Evolutionary conservation across 345 rosid species (phyloP), one percentile per base, ranked within the genome.

Genomic region (Erysimum cheiranthoides): DNA sequence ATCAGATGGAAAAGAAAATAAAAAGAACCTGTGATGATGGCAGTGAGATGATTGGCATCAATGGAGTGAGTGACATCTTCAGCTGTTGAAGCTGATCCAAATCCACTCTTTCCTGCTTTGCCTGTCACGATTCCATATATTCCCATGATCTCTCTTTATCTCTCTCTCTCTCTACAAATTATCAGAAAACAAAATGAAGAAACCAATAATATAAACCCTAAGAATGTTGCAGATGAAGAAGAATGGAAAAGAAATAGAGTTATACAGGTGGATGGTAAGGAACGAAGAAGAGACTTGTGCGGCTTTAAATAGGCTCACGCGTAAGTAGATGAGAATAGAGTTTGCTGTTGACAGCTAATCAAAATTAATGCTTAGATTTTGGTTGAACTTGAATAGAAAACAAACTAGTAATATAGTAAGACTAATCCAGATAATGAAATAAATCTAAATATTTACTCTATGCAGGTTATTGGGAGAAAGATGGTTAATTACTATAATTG

Each of bases 1-100:
- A 51, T 14, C 10, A 43, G 12, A 63, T 18, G 36, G 5, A n/a
- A 12, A 32, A 11, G 4, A 11, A 32, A 25, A 13, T 13, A 45
- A 10, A 16, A 12, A n/a, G 5, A 45, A 89, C 99, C 99, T 4
- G 99, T 92, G 79, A 92, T 45, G 43, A 95, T 78, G 18, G 84
- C 97, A 59, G 96, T 95, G 36, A 90, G 88, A 53, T 85, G 72
- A 69, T 42, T 58, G 12, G 96, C 97, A 66, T 90, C 90, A 65
- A 89, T 81, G 49, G 88, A 90, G 10, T 73, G 21, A 14, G 99
- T 85, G 17, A 92, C 99, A 47, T 89, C 78, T 73, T 92, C 91
- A 6, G 96, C 97, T 7, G 96, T 90, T 5, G 97, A 86, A 59
- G 89, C 85, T 0, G 99, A 95, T 56, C 99, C 99, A 78, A 87